Conservation (phyloP, 139 green algal species). For the Chlorella sorokiniana region DNA sequence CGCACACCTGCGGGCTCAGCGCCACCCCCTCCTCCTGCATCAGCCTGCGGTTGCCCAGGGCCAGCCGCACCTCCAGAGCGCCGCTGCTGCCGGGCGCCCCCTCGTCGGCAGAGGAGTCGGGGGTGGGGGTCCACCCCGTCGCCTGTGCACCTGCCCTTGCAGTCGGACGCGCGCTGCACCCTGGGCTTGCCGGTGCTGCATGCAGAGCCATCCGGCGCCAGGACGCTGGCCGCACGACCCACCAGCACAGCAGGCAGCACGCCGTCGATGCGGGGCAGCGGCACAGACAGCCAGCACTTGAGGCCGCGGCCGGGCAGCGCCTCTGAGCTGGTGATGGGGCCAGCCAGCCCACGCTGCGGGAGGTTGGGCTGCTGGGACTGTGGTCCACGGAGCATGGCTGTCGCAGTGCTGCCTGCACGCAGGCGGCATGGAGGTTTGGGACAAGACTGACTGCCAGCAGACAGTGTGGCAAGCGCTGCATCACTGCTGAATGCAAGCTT, state of each 20-base stretch:
- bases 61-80: slow-evolving; percentile 42
- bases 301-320: slow-evolving; percentile 12
- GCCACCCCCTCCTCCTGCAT: slow-evolving; percentile 69
- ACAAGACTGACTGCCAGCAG: too few species aligned
- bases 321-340: not conserved
- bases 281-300: slow-evolving; percentile 6
- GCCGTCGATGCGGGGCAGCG: not conserved
- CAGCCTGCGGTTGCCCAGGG: slow-evolving; percentile 75
- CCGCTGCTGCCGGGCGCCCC: not conserved
- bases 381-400: not conserved
- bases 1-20: slow-evolving; percentile 24
- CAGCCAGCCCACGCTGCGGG: slow-evolving; percentile 6
- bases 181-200: not conserved
- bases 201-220: not conserved
- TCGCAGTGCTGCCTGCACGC: not conserved
- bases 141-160: too few species aligned
- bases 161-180: too few species aligned
- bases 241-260: not conserved
- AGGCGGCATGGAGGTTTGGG: not conserved
- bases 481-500: too few species aligned
- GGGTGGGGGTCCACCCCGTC: too few species aligned
- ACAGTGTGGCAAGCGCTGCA: too few species aligned
- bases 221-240: not conserved
- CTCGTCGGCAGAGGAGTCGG: not conserved
- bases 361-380: not conserved